Base-by-base conservation (phyloP, 148 eudicot species). In the Drosera capensis region DNA sequence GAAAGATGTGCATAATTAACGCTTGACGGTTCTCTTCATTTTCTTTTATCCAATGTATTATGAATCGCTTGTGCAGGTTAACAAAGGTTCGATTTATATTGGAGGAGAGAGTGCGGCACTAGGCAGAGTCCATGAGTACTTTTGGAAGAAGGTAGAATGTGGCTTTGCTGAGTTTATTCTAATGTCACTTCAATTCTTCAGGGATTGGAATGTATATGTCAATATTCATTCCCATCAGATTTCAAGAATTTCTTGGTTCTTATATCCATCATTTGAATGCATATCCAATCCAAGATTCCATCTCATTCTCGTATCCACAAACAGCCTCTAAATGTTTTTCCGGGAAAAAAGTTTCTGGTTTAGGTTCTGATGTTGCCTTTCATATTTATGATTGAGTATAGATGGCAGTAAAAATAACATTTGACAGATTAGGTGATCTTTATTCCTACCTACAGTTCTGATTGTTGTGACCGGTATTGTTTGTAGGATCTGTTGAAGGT, bases 81-180 rank as follows among this genome's bases (percentile, higher is more conserved):
- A 54, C 40, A 78, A 52, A 65, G 96, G 94, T 30, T 68, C 78
- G 64, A 58, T 60, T 20, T 83, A 83, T 57, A 50, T 63, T 16
- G 96, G 96, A 1, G 96, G 96, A 51, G 96, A 88, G 75, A 80
- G 77, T 47, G 92, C 86, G 8, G 73, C 92, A 45, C 25, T 88
- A 54, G 50, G 79, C 56, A 74, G 94, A 75, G 71, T 88, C 21
- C 56, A 75, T 29, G 94, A 88, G 51, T 88, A 88, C 57, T 72
- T 88, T 58, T 88, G 96, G 96, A 83, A 72, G 64, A 83, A 88
- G 86, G 96, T 67, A 43, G 53, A 79, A 20, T 8, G 20, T 13
- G 21, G 16, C 9, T 2, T 24, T 1, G 25, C 43, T 31, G 2
- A 13, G 12, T 20, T 43, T 5, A 14, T 23, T 7, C 25, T 45